Evolutionary conservation across 352 stramenopile genomes (phyloP).

Genomic region (Phytophthora pisi): DNA sequence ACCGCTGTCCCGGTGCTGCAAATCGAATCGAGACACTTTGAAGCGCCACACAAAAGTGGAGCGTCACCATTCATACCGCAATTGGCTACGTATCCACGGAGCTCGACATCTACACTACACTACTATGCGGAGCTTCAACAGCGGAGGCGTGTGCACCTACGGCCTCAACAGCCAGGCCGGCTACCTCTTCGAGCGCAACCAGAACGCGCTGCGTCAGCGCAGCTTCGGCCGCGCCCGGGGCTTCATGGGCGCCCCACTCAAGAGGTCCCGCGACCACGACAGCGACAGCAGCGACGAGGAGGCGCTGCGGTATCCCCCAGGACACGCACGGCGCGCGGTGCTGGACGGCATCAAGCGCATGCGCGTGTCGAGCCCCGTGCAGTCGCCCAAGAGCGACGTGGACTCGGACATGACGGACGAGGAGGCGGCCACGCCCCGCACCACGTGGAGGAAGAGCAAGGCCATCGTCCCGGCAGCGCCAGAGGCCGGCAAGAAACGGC

Average conservation of each 20-base stretch:
- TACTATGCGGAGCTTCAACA: constrained; percentile 36
- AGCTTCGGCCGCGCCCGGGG: constrained; percentile 49
- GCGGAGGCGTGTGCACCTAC: constrained; percentile 44
- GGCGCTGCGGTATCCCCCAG: constrained; percentile 1
- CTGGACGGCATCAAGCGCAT: constrained; percentile 75
- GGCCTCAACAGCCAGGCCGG: constrained; percentile 42
- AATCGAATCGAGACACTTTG: constrained; percentile 15
- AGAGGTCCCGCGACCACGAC: constrained; percentile 46
- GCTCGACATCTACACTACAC: neutral
- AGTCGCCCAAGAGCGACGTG: constrained; percentile 18
- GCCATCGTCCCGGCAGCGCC: constrained; percentile 26
- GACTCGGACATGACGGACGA: constrained; percentile 49
- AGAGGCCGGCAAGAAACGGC: constrained; percentile 22
- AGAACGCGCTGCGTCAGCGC: constrained; percentile 51
- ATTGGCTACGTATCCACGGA: constrained; percentile 19
- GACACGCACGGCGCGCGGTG: constrained; percentile 25
- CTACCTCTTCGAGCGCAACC: constrained; percentile 50
- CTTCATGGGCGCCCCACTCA: constrained; percentile 29
- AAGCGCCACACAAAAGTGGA: no score
- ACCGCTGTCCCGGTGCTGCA: neutral
- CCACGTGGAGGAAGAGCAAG: constrained; percentile 28
- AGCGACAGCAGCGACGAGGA: constrained; percentile 22
- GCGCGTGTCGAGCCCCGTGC: constrained; percentile 60
- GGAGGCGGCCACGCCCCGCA: constrained; percentile 24
- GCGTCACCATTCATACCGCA: constrained; percentile 26